A percentile compares a stretch with the other conserved stretches of the same genome.
phyloP scores from a whole-genome alignment of 1,139 yeast genomes.

The Saccharomycopsis hybrid region DNA sequence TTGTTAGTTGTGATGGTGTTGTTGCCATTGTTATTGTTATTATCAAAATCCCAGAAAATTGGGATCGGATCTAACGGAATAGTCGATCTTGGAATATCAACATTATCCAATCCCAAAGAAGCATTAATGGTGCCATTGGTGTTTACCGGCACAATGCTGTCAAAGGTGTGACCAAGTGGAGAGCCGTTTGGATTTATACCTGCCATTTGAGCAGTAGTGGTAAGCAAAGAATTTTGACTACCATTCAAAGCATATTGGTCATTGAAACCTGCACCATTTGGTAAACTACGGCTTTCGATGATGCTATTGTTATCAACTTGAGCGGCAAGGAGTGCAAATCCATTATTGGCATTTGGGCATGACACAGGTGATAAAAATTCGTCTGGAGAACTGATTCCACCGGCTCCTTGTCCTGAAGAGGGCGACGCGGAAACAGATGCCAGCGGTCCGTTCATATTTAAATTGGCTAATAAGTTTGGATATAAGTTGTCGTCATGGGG shows the following conservation, averaged over 20 bases:
- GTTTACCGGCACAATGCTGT: neutral
- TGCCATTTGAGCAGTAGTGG: neutral
- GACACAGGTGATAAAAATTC: neutral
- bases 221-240: neutral
- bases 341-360: neutral
- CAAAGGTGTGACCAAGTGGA: neutral
- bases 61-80: constrained; percentile 17
- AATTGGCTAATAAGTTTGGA: too few relatives aligned
- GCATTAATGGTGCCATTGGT: too few relatives aligned
- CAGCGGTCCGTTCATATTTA: neutral
- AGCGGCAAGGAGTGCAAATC: neutral
- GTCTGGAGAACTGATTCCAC: neutral
- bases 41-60: constrained; percentile 15
- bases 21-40: neutral
- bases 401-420: neutral
- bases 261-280: neutral
- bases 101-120: neutral
- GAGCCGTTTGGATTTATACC: too few relatives aligned
- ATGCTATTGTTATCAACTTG: neutral
- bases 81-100: constrained; percentile 17
- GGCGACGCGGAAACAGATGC: neutral
- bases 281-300: neutral
- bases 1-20: neutral
- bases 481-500: neutral
- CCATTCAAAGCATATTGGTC: neutral